phyloP scores from a whole-genome alignment of 2,329 filamentous ascomycete species.

The Fusarium brevicatenulatum region DNA sequence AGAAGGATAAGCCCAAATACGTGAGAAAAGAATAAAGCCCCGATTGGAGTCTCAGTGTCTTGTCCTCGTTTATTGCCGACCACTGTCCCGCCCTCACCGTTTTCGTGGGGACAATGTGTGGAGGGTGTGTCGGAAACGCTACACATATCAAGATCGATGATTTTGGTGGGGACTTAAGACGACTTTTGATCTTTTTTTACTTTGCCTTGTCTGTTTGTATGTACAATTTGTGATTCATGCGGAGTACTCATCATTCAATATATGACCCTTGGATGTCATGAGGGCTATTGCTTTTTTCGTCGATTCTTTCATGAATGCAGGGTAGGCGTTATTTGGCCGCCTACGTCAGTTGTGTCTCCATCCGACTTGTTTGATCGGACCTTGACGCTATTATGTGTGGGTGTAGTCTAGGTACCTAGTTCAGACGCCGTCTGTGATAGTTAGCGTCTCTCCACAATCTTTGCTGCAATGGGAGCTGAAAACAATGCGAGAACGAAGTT shows the following conservation, averaged over 20 bases:
- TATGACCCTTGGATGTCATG: not conserved
- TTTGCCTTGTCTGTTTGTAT: not conserved
- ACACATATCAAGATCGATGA: not conserved
- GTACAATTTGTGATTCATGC: not conserved
- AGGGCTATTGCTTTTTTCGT: not conserved
- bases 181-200: not conserved
- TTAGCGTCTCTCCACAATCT: not conserved
- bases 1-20: not conserved
- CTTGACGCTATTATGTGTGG: not conserved
- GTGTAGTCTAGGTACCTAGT: not conserved
- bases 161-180: not conserved
- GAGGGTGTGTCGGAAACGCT: slow-evolving; percentile 28
- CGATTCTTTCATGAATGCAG: not conserved
- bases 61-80: not conserved
- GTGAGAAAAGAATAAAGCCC: slow-evolving; percentile 22
- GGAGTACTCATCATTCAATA: not conserved
- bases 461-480: not conserved
- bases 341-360: slow-evolving; percentile 16
- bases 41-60: slow-evolving; percentile 29
- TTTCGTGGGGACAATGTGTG: slow-evolving; percentile 38
- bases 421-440: not conserved
- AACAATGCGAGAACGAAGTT: not conserved
- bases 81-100: slow-evolving; percentile 34
- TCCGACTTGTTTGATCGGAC: not conserved
- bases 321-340: not conserved